These are phyloP conservation scores for Kwoniella heveanensis DNA, from an alignment of 768 basidiomycete species.

Conservation along the genomic window DNA sequence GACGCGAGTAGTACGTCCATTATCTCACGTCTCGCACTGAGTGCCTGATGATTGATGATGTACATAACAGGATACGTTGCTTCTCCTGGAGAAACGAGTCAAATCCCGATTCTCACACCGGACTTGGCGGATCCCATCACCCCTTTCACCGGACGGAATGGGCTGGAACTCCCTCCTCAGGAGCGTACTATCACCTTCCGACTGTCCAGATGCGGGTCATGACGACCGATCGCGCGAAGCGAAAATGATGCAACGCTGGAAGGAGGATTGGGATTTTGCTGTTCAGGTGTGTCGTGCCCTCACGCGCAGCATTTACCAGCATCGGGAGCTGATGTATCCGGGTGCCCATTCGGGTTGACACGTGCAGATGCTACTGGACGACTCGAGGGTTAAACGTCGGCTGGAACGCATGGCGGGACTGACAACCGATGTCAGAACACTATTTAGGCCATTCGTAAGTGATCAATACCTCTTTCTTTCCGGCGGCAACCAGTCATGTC, in stretches of 20 bases:
- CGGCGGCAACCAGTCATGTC: not conserved
- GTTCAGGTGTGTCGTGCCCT: slow-evolving; percentile 60
- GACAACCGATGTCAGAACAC: slow-evolving; percentile 49
- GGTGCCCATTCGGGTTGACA: slow-evolving; percentile 5
- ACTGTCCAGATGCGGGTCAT: not conserved
- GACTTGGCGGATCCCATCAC: slow-evolving; percentile 74
- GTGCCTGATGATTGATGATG: not conserved
- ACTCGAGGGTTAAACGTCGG: slow-evolving; percentile 22
- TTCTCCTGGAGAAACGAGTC: slow-evolving; percentile 89
- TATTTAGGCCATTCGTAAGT: slow-evolving; percentile 51
- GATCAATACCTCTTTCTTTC: not conserved
- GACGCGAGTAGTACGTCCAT: slow-evolving; percentile 63
- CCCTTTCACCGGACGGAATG: slow-evolving; percentile 61
- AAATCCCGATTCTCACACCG: slow-evolving; percentile 96
- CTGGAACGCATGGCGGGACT: slow-evolving; percentile 42
- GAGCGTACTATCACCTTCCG: slow-evolving; percentile 50
- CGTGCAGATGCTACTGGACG: slow-evolving; percentile 27
- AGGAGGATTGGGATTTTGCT: slow-evolving; percentile 62
- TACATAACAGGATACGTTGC: slow-evolving; percentile 68
- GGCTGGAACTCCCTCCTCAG: slow-evolving; percentile 62
- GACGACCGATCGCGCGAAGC: slow-evolving; percentile 23
- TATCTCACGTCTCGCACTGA: no score
- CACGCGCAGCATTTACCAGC: no score
- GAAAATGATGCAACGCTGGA: slow-evolving; percentile 62
- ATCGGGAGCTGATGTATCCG: no score